A percentile compares a stretch with the other conserved stretches of the same genome.
Conservation (phyloP, 148 eudicot genomes). For the Nepenthes gracilis region DNA sequence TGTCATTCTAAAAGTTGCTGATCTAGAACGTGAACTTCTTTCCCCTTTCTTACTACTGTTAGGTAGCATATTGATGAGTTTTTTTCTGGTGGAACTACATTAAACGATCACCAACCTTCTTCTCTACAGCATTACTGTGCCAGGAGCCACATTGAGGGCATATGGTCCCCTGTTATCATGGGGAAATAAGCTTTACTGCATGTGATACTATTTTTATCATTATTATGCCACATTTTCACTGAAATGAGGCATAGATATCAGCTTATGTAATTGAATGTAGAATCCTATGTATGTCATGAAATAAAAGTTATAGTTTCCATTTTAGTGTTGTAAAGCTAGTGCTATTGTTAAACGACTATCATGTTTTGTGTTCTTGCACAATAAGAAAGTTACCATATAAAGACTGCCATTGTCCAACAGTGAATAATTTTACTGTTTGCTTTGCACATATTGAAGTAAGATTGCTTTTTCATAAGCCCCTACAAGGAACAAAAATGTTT, state of each 20-base stretch:
- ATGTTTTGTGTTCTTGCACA: background rate
- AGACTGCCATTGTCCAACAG: too few relatives aligned
- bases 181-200: background rate
- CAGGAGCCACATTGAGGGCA: background rate
- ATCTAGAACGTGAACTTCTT: background rate
- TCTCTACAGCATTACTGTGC: background rate
- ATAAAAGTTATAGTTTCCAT: too few relatives aligned
- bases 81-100: background rate
- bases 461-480: too few relatives aligned
- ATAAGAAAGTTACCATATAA: too few relatives aligned
- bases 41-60: background rate
- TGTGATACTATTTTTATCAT: background rate
- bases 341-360: too few relatives aligned
- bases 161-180: slow-evolving; percentile 16
- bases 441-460: too few relatives aligned
- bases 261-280: slow-evolving; percentile 16
- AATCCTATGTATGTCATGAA: background rate
- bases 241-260: slow-evolving; percentile 17
- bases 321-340: too few relatives aligned
- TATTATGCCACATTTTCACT: slow-evolving; percentile 19
- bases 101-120: background rate
- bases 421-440: too few relatives aligned
- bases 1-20: background rate
- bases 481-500: too few relatives aligned
- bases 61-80: background rate